Evolutionary conservation across 139 green algal genomes (phyloP).

Genomic region (Chlorella sp.): DNA sequence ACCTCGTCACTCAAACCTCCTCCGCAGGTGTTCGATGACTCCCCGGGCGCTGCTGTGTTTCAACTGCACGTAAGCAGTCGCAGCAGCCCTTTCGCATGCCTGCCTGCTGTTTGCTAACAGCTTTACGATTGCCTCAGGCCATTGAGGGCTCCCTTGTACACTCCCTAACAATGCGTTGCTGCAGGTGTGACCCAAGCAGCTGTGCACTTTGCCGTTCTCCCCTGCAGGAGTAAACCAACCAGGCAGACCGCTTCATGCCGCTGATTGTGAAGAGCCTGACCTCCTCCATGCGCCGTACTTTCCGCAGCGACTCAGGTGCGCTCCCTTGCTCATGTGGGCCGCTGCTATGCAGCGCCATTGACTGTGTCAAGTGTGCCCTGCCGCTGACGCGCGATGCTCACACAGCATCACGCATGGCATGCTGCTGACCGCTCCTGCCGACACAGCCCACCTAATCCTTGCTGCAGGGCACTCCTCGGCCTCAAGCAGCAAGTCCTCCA

Average conservation of each 20-base stretch:
- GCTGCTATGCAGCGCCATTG: neutral
- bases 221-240: neutral
- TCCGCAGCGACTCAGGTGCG: neutral
- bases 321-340: neutral
- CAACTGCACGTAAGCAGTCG: constrained; percentile 6
- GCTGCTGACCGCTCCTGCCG: too few relatives aligned
- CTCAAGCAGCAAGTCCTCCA: neutral
- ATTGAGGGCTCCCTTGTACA: too few relatives aligned
- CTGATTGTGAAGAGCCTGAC: constrained; percentile 23
- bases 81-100: too few relatives aligned
- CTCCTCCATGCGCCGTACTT: constrained; percentile 25
- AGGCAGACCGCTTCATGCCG: constrained; percentile 4
- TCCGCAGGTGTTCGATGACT: constrained; percentile 1
- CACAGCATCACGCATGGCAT: neutral
- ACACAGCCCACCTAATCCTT: too few relatives aligned
- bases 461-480: neutral
- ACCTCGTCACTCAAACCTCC: neutral
- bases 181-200: neutral
- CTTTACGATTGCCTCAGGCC: too few relatives aligned
- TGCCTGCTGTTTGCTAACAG: too few relatives aligned
- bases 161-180: too few relatives aligned
- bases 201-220: neutral
- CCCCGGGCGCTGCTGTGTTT: constrained; percentile 17
- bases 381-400: neutral
- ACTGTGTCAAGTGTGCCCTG: neutral